Evolutionary conservation across 2,329 filamentous ascomycete species (phyloP).

Genomic region (Alternaria dauci): DNA sequence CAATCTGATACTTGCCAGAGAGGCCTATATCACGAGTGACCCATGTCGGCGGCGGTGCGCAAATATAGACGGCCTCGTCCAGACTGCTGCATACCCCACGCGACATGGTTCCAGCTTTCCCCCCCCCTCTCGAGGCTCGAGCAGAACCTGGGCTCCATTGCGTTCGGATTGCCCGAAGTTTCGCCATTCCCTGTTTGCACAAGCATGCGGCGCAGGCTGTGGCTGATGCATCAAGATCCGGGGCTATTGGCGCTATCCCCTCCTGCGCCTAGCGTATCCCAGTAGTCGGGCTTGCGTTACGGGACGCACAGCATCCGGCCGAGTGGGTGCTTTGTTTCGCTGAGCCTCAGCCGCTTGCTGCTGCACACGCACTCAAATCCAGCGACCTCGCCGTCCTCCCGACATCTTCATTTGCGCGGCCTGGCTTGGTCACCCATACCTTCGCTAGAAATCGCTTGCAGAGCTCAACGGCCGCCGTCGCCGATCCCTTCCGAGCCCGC

Average conservation of each 20-base stretch:
- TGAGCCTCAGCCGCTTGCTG: conserved; percentile 23
- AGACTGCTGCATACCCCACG: conserved; percentile 9
- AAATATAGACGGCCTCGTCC: conserved; percentile 7
- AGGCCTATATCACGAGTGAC: neutral
- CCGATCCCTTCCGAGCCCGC: conserved; percentile 27
- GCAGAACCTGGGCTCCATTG: neutral
- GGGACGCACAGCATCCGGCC: conserved; percentile 30
- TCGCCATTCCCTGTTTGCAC: conserved; percentile 21
- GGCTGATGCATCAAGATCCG: conserved; percentile 28
- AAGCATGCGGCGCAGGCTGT: conserved; percentile 23
- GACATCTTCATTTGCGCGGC: conserved; percentile 18
- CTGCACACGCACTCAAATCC: conserved; percentile 28
- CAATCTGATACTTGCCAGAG: conserved; percentile 30
- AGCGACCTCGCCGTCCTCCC: conserved; percentile 38
- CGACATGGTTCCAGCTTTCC: neutral
- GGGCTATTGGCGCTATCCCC: conserved; percentile 11
- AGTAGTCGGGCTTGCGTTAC: conserved; percentile 23
- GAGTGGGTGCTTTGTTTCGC: conserved; percentile 23
- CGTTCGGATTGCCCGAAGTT: conserved; percentile 20
- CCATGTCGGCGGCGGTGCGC: conserved; percentile 1
- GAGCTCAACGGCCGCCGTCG: conserved; percentile 35
- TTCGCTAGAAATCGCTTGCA: conserved; percentile 27
- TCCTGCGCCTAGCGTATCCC: conserved; percentile 9
- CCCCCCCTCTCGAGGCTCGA: neutral
- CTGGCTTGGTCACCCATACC: conserved; percentile 12